Conservation (phyloP, 176 grass and related monocot genomes). For the Tuctoria greenei region DNA sequence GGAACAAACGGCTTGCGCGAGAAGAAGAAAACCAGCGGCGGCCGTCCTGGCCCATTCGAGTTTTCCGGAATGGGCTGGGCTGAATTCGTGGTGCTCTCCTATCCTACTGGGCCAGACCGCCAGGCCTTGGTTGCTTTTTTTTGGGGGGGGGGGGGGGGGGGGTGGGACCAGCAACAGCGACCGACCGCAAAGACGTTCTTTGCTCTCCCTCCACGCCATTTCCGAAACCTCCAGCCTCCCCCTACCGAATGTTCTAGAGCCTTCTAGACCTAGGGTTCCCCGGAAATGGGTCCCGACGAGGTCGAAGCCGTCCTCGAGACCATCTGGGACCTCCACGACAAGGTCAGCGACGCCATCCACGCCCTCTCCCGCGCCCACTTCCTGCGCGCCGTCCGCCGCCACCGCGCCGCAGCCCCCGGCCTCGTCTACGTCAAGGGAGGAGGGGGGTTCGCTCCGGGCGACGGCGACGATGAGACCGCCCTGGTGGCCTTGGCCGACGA, state of each 20-base stretch:
- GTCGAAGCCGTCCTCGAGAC: slow-evolving; percentile 70
- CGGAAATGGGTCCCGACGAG: slow-evolving; percentile 64
- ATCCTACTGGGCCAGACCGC: background rate
- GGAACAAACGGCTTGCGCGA: too few species aligned
- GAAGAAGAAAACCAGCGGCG: too few species aligned
- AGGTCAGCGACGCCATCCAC: slow-evolving; percentile 90
- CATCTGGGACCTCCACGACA: slow-evolving; percentile 97
- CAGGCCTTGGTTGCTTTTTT: background rate
- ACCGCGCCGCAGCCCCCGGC: slow-evolving; percentile 24
- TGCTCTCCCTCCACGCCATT: slow-evolving; percentile 39
- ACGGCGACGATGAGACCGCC: slow-evolving; percentile 9
- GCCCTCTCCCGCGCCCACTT: slow-evolving; percentile 76
- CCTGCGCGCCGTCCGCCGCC: slow-evolving; percentile 57
- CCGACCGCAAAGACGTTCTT: background rate
- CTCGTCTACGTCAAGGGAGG: slow-evolving; percentile 62
- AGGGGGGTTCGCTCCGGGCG: background rate
- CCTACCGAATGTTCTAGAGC: slow-evolving; percentile 24
- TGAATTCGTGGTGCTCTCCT: background rate
- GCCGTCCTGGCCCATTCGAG: background rate
- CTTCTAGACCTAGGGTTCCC: slow-evolving; percentile 31
- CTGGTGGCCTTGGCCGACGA: slow-evolving; percentile 54
- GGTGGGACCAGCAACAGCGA: too few species aligned
- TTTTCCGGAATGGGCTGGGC: background rate
- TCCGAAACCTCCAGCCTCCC: background rate
- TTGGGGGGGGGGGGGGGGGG: too few species aligned